Percentiles rank a stretch among this genome's conserved stretches.
phyloP scores from a whole-genome alignment of 352 stramenopile genomes.

The Phytopythium chamaehyphon region DNA sequence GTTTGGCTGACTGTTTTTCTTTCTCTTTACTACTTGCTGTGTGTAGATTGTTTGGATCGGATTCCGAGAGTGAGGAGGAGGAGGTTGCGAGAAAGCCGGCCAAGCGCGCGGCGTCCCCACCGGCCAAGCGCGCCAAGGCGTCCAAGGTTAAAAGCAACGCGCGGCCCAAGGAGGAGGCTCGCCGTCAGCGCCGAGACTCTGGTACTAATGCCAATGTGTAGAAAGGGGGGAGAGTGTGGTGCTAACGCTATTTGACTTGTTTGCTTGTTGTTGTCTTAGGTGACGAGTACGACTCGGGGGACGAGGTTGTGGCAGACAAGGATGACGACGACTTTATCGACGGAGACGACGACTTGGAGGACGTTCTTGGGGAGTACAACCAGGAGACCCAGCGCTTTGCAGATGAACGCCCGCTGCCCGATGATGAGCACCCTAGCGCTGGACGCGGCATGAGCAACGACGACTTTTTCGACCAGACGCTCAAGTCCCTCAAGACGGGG shows the following conservation, averaged over 20 bases:
- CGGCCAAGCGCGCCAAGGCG: slow-evolving; percentile 51
- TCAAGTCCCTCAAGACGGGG: slow-evolving; percentile 84
- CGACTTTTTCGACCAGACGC: slow-evolving; percentile 78
- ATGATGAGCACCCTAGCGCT: slow-evolving; percentile 22
- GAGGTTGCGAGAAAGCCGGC: slow-evolving; percentile 19
- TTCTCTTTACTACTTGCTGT: no score
- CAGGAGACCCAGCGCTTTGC: slow-evolving; percentile 75
- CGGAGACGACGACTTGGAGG: slow-evolving; percentile 78
- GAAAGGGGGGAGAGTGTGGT: no score
- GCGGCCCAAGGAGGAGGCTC: slow-evolving; percentile 11
- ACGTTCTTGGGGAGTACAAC: slow-evolving; percentile 79
- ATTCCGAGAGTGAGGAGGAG: slow-evolving; percentile 83
- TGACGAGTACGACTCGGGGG: slow-evolving; percentile 85
- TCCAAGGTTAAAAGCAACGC: slow-evolving; percentile 4
- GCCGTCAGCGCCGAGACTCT: slow-evolving; percentile 15
- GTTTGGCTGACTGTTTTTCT: not conserved
- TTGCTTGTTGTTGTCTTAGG: slow-evolving; percentile 15
- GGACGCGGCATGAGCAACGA: slow-evolving; percentile 30
- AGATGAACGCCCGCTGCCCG: slow-evolving; percentile 69
- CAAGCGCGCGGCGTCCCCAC: slow-evolving; percentile 43
- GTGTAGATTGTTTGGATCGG: slow-evolving; percentile 74
- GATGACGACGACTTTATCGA: slow-evolving; percentile 89
- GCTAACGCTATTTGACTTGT: not conserved
- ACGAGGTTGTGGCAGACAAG: slow-evolving; percentile 65
- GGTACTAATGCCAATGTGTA: no score